phyloP scores from a whole-genome alignment of 1,284 basidiomycete genomes.

The Papiliotrema laurentii region DNA sequence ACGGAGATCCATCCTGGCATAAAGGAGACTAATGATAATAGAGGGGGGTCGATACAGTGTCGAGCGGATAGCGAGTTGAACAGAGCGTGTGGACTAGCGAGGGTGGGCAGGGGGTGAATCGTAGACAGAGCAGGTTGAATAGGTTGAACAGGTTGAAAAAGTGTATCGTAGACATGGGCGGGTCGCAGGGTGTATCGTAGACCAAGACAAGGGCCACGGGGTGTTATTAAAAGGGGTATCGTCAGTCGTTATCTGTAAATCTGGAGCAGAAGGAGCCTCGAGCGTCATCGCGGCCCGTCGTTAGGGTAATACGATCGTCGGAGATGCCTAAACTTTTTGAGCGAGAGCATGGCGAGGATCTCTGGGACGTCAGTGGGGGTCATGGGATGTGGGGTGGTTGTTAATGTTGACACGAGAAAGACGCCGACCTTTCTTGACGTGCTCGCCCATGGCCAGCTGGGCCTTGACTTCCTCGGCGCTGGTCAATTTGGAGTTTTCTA shows the following conservation, averaged over 20 bases:
- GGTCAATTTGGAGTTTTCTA: constrained; percentile 68
- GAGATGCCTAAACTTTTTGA: constrained; percentile 80
- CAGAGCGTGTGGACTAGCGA: too few species aligned
- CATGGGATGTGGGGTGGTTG: not conserved
- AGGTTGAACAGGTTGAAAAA: too few species aligned
- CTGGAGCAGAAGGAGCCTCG: not conserved
- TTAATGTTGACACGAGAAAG: too few species aligned
- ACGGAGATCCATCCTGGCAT: too few species aligned
- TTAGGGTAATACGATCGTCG: constrained; percentile 61
- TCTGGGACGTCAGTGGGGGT: constrained; percentile 52
- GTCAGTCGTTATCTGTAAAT: not conserved
- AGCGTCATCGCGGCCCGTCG: constrained; percentile 34
- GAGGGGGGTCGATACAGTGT: too few species aligned
- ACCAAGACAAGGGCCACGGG: not conserved
- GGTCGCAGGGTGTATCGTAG: not conserved
- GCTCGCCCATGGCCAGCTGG: constrained; percentile 72
- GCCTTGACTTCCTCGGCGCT: constrained; percentile 70
- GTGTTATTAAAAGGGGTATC: not conserved
- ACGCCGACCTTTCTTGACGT: constrained; percentile 78
- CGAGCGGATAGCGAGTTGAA: too few species aligned
- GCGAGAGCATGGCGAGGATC: constrained; percentile 75
- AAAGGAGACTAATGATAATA: too few species aligned
- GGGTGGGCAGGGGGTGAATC: too few species aligned
- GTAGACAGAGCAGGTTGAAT: too few species aligned
- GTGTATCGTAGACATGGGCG: constrained; percentile 1